These are phyloP conservation scores for Oxalis stricta DNA, from an alignment of 441 rosid species.

Conservation along the genomic window DNA sequence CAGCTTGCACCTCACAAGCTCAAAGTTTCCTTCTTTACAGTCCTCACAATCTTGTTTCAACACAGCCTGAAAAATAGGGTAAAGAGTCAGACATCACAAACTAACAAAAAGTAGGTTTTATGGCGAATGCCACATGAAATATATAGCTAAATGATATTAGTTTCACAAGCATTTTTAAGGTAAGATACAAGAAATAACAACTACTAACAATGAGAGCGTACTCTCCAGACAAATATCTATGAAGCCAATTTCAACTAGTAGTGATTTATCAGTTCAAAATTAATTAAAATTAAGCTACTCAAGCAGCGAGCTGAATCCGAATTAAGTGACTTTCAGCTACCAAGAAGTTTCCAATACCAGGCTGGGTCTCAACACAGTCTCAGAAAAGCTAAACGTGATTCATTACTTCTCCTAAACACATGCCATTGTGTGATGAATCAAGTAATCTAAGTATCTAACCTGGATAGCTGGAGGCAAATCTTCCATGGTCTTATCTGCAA, in stretches of 20 bases:
- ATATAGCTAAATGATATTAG: not conserved
- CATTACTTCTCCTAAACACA: too few species aligned
- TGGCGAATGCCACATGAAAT: not conserved
- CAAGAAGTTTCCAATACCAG: too few species aligned
- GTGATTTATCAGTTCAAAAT: too few species aligned
- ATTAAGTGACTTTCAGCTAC: too few species aligned
- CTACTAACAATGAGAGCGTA: too few species aligned
- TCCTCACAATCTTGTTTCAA: constrained; percentile 30
- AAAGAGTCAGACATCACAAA: constrained; percentile 5
- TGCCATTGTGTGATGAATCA: not conserved
- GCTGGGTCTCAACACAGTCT: too few species aligned
- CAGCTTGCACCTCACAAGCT: constrained; percentile 72
- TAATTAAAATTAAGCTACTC: too few species aligned
- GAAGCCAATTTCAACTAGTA: too few species aligned
- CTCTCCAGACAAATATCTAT: too few species aligned
- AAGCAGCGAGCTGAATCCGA: too few species aligned
- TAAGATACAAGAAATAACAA: not conserved
- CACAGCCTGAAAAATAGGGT: constrained; percentile 33
- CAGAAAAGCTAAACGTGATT: too few species aligned
- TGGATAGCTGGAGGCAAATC: constrained; percentile 77
- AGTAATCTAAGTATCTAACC: constrained; percentile 40
- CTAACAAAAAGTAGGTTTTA: not conserved
- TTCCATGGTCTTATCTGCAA: constrained; percentile 30
- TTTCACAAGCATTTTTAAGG: too few species aligned
- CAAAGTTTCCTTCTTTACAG: constrained; percentile 22